A percentile compares a stretch with the other conserved stretches of the same genome.
These are phyloP conservation scores for Cystofilobasidium ferigula DNA, from an alignment of 768 basidiomycete genomes.

Conservation along the genomic window DNA sequence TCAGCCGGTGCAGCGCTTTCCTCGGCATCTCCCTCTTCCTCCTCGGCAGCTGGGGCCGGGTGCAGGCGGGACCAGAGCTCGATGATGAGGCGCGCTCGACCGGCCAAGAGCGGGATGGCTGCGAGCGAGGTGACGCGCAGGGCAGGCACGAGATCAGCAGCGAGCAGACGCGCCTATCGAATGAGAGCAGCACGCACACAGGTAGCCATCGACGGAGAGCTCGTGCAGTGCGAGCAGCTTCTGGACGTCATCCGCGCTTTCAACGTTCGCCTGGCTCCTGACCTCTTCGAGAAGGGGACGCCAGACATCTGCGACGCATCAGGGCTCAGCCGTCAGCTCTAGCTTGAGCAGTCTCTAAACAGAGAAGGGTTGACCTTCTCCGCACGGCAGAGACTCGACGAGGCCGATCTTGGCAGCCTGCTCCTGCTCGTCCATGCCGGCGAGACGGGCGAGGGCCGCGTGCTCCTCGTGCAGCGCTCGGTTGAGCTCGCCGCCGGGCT, in stretches of 20 bases:
- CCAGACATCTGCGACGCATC: slow-evolving; percentile 53
- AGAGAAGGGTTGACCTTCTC: slow-evolving; percentile 14
- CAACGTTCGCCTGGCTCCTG: slow-evolving; percentile 42
- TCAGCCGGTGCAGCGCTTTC: slow-evolving; percentile 30
- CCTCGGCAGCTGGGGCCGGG: neutral
- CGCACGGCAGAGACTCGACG: slow-evolving; percentile 34
- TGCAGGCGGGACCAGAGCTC: slow-evolving; percentile 25
- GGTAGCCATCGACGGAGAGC: slow-evolving; percentile 61
- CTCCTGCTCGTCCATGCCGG: slow-evolving; percentile 52
- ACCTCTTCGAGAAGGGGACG: slow-evolving; percentile 54
- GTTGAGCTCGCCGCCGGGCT: slow-evolving; percentile 31
- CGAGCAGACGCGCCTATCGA: no score
- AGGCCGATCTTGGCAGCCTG: slow-evolving; percentile 57
- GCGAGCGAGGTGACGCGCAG: slow-evolving; percentile 21
- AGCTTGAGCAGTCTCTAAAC: neutral
- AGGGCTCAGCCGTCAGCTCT: no score
- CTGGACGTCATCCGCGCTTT: slow-evolving; percentile 46
- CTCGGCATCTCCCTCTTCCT: slow-evolving; percentile 39
- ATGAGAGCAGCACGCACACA: slow-evolving; percentile 57
- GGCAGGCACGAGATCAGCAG: no score
- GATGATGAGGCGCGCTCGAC: slow-evolving; percentile 54
- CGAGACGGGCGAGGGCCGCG: slow-evolving; percentile 50
- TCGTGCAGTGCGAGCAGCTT: slow-evolving; percentile 54
- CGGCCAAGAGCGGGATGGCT: slow-evolving; percentile 67
- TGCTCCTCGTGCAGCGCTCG: slow-evolving; percentile 57